phyloP scores from a whole-genome alignment of 805 yeast species.

The Saccharomycopsis lassenensis region DNA sequence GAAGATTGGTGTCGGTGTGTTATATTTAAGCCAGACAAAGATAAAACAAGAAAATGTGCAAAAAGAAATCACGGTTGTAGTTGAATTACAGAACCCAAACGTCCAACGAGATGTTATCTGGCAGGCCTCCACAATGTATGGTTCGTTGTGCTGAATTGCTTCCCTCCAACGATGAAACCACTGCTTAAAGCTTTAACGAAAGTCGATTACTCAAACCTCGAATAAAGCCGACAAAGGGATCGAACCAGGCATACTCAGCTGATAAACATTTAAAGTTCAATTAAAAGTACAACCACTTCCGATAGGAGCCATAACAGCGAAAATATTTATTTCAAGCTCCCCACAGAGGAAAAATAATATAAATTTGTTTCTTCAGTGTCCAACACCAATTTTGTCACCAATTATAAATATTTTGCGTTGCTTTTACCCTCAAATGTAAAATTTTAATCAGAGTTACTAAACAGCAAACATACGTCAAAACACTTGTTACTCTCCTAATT shows the following conservation, averaged over 20 bases:
- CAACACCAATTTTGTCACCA: too few species aligned
- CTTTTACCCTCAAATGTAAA: too few species aligned
- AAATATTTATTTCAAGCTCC: too few species aligned
- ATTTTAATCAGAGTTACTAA: too few species aligned
- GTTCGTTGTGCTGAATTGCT: constrained; percentile 18
- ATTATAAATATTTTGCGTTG: too few species aligned
- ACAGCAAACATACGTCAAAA: too few species aligned
- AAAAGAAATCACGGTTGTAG: constrained; percentile 3
- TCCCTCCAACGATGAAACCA: constrained; percentile 18
- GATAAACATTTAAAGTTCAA: constrained; percentile 14
- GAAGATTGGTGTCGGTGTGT: neutral
- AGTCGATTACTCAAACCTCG: constrained; percentile 13
- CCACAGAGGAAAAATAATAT: too few species aligned
- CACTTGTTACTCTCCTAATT: too few species aligned
- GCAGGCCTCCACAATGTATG: constrained; percentile 18
- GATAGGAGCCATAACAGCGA: constrained; percentile 18
- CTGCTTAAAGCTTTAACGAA: constrained; percentile 10
- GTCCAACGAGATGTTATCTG: constrained; percentile 18
- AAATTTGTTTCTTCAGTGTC: too few species aligned
- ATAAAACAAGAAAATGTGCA: constrained; percentile 8
- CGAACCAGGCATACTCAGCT: constrained; percentile 19
- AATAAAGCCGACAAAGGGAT: constrained; percentile 17
- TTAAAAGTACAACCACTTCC: constrained; percentile 13
- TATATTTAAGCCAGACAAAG: neutral
- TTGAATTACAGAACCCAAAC: constrained; percentile 8